A percentile compares a stretch with the other conserved stretches of the same genome.
These are phyloP conservation scores for Curvularia eragrostidis DNA, from an alignment of 2,329 filamentous ascomycete genomes.

Conservation along the genomic window DNA sequence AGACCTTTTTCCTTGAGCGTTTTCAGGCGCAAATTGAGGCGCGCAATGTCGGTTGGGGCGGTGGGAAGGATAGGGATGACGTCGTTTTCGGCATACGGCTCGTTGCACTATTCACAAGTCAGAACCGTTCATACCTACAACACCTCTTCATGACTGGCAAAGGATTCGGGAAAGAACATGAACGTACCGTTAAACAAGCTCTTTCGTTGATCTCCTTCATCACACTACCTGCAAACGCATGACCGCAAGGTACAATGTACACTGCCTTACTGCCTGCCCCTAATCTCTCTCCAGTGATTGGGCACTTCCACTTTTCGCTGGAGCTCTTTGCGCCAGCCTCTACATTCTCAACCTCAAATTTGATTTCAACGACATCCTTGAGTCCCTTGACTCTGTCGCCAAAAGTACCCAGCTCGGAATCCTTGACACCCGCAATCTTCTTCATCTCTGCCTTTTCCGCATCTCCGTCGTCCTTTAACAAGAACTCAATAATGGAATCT, in stretches of 20 bases:
- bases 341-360: conserved; percentile 67
- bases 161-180: too few species aligned
- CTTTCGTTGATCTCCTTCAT: conserved; percentile 79
- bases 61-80: conserved; percentile 82
- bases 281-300: conserved; percentile 84
- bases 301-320: conserved; percentile 76
- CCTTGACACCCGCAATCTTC: conserved; percentile 51
- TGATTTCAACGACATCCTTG: conserved; percentile 85
- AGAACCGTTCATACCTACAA: conserved; percentile 9
- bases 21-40: conserved; percentile 69
- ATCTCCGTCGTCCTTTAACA: conserved; percentile 63
- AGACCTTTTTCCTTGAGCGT: conserved; percentile 75
- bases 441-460: conserved; percentile 66
- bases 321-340: conserved; percentile 49
- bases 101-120: conserved; percentile 67
- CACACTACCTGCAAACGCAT: conserved; percentile 88
- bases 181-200: conserved; percentile 63
- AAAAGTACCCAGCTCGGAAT: conserved; percentile 57
- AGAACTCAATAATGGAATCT: conserved; percentile 78
- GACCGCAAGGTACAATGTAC: conserved; percentile 92
- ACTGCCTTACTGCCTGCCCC: conserved; percentile 81
- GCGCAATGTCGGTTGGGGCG: conserved; percentile 71
- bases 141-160: background rate
- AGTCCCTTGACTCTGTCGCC: conserved; percentile 74
- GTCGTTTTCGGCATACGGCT: conserved; percentile 74